Conservation (phyloP, 1,284 basidiomycete genomes). For the Bondarzewia mesenterica region DNA sequence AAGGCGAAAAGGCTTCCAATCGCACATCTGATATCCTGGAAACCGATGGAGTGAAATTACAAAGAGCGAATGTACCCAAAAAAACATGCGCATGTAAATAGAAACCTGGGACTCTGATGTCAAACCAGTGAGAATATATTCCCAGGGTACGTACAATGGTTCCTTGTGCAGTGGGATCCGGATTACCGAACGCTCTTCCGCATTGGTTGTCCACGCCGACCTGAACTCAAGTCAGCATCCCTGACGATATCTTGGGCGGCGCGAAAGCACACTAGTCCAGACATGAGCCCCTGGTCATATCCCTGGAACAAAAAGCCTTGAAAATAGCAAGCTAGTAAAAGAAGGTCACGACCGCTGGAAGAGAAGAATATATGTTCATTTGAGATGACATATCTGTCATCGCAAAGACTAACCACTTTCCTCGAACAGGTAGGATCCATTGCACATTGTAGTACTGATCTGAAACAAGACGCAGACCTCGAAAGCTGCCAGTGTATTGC, state of each 20-base stretch:
- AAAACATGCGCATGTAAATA: slow-evolving; percentile 14
- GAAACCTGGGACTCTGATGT: slow-evolving; percentile 14
- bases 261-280: slow-evolving; percentile 33
- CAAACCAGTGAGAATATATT: neutral
- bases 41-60: neutral
- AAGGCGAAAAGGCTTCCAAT: slow-evolving; percentile 30
- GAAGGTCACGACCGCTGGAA: no score
- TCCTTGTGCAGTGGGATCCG: slow-evolving; percentile 31
- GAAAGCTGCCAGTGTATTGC: no score
- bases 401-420: no score
- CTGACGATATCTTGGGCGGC: neutral
- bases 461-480: no score
- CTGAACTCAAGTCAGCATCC: slow-evolving; percentile 12
- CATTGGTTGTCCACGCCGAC: slow-evolving; percentile 37
- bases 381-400: no score
- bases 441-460: no score
- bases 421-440: no score
- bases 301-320: slow-evolving; percentile 36
- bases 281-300: slow-evolving; percentile 42
- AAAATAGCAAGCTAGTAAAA: slow-evolving; percentile 28
- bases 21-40: slow-evolving; percentile 33
- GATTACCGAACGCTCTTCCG: slow-evolving; percentile 31
- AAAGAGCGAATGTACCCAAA: neutral
- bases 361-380: neutral
- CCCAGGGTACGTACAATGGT: slow-evolving; percentile 33